Evolutionary conservation across 208 protist species (phyloP), one percentile per base, ranked within the genome.

Genomic region (Borovskyia barvae): DNA sequence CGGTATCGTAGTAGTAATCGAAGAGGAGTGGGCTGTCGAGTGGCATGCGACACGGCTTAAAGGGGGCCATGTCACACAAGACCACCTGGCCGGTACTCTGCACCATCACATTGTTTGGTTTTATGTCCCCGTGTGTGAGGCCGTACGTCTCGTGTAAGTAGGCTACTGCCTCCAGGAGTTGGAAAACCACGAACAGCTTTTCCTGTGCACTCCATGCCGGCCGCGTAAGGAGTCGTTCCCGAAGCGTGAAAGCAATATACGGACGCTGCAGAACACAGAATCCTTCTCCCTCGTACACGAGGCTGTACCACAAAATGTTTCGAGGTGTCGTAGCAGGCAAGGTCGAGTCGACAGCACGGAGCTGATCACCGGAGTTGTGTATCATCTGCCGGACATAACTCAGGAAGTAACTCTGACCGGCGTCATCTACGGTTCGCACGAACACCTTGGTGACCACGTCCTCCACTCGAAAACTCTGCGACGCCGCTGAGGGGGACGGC

Each of bases 1-100:
- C 85, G 0, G 82, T 91, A 54, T 96, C 85, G 59, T 96, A 97
- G 71, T 85, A 96, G 58, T 93, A 94, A 30, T 84, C 69, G 54
- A 92, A 96, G 19, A 90, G 45, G 3, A 82, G 74, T 0, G 85
- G 85, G 52, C 92, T 90, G 67, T 90, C 76, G 0, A 73, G 52
- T 0, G 84, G 80, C 14, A 97, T 39, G 0, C 51, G 42, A 0
- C 71, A 64, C 2, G 90, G 87, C 57, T 97, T 97, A 61, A 89
- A 96, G 11, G 82, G 86, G 5, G 85, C 89, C 32, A 97, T 61
- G 59, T 97, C 92, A 5, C 66, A 80, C 12, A 97, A 41, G 42
- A 87, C 83, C 7, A 96, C 55, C 72, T 84, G 85, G 17, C 90
- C 86, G 26, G 62, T 77, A 32, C 60, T 81, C 45, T 84, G 66